These are phyloP conservation scores for Xylaria sp. DNA, from an alignment of 2,329 filamentous ascomycete species.

Conservation along the genomic window DNA sequence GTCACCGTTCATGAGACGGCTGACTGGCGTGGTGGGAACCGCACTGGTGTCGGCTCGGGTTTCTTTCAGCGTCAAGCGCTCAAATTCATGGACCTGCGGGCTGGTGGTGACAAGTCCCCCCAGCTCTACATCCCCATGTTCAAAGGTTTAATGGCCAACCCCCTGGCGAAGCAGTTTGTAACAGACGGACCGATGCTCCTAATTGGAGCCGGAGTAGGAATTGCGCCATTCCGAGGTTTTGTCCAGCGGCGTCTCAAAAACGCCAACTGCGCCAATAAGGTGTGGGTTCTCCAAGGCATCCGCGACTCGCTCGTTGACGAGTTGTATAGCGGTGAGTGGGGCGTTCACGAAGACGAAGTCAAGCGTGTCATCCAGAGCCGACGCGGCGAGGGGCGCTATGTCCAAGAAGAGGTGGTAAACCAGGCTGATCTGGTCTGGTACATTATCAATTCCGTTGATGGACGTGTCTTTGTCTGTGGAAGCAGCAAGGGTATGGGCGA, in stretches of 20 bases:
- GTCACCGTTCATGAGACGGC: constrained; percentile 90
- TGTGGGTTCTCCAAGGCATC: constrained; percentile 54
- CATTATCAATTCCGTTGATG: constrained; percentile 95
- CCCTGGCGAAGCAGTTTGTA: constrained; percentile 89
- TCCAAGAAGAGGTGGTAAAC: constrained; percentile 91
- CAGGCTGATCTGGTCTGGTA: constrained; percentile 99
- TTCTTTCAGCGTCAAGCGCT: constrained; percentile 90
- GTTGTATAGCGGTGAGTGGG: constrained; percentile 96
- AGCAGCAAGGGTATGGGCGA: constrained; percentile 98
- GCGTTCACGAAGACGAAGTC: constrained; percentile 87
- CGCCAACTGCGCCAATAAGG: constrained; percentile 53
- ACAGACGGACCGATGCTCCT: constrained; percentile 97
- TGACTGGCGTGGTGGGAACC: constrained; percentile 77
- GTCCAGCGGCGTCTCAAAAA: constrained; percentile 75
- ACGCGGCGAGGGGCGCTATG: constrained; percentile 84
- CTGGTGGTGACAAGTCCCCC: constrained; percentile 64
- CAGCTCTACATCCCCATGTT: constrained; percentile 93
- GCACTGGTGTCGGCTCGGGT: constrained; percentile 90
- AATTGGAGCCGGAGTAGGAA: constrained; percentile 94
- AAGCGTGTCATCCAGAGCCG: constrained; percentile 84
- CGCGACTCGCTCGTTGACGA: constrained; percentile 90
- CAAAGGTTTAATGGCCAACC: constrained; percentile 97
- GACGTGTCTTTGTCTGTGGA: constrained; percentile 94
- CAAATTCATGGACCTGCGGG: constrained; percentile 75
- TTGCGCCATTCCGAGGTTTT: constrained; percentile 97